These are phyloP conservation scores for Penicillium odoratum DNA, from an alignment of 495 filamentous ascomycete genomes.

Conservation along the genomic window DNA sequence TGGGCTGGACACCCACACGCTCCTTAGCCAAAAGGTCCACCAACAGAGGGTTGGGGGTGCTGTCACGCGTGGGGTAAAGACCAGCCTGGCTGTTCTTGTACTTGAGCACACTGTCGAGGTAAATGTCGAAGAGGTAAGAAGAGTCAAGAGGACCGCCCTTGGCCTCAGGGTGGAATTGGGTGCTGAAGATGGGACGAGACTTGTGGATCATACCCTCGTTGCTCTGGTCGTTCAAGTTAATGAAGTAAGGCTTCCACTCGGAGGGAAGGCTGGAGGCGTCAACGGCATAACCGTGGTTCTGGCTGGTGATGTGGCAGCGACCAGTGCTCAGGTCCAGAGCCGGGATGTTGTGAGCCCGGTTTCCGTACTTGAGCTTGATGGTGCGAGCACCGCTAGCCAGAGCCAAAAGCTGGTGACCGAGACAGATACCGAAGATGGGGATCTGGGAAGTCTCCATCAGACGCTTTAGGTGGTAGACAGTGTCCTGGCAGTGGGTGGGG, in stretches of 20 bases:
- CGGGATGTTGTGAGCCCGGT: slow-evolving; percentile 97
- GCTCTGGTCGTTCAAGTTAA: slow-evolving; percentile 92
- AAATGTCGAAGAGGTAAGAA: slow-evolving; percentile 92
- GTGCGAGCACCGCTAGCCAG: slow-evolving; percentile 82
- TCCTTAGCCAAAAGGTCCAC: slow-evolving; percentile 91
- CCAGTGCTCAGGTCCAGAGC: slow-evolving; percentile 92
- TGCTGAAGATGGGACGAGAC: slow-evolving; percentile 94
- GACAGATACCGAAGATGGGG: slow-evolving; percentile 95
- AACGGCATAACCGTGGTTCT: slow-evolving; percentile 98
- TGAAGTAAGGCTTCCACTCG: slow-evolving; percentile 96
- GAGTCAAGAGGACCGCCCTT: slow-evolving; percentile 95
- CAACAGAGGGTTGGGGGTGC: slow-evolving; percentile 78
- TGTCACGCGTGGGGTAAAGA: slow-evolving; percentile 66
- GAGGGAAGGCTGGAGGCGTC: slow-evolving; percentile 76
- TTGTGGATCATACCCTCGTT: slow-evolving; percentile 97
- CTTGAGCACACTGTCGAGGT: slow-evolving; percentile 81
- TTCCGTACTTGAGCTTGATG: slow-evolving; percentile 95
- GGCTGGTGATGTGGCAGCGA: slow-evolving; percentile 95
- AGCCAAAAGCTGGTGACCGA: slow-evolving; percentile 80
- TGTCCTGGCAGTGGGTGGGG: slow-evolving; percentile 91
- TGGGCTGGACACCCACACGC: slow-evolving; percentile 84
- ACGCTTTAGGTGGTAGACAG: slow-evolving; percentile 83
- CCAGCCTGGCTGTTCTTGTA: slow-evolving; percentile 81
- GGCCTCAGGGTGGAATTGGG: slow-evolving; percentile 97
- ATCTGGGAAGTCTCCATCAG: slow-evolving; percentile 88